A percentile compares a stretch with the other conserved stretches of the same genome.
Evolutionary conservation across 768 basidiomycete species (phyloP).

Genomic region (Lactarius deliciosus): DNA sequence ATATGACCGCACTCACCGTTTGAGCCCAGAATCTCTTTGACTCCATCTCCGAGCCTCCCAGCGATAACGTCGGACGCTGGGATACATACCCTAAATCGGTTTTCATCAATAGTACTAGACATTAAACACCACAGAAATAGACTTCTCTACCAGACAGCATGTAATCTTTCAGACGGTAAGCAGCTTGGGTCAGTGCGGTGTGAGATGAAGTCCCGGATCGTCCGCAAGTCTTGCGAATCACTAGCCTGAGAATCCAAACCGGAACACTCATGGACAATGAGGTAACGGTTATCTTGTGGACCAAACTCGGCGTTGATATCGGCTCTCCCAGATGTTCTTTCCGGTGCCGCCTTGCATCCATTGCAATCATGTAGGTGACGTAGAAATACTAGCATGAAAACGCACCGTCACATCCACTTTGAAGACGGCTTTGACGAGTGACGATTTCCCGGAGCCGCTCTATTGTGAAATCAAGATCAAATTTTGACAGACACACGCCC

Average conservation of each 20-base stretch:
- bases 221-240: neutral
- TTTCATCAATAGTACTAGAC: neutral
- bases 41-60: neutral
- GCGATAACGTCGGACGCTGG: neutral
- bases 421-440: conserved; percentile 8
- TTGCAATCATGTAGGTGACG: neutral
- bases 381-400: neutral
- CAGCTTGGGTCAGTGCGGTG: neutral
- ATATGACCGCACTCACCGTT: neutral
- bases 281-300: conserved; percentile 1
- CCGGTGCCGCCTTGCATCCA: neutral
- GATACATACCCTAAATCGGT: neutral
- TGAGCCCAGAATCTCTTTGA: neutral
- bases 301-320: conserved; percentile 6
- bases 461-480: neutral
- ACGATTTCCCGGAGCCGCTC: conserved; percentile 14
- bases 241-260: neutral
- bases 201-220: neutral
- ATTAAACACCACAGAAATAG: neutral
- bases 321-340: too few relatives aligned
- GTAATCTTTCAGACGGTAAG: conserved; percentile 1
- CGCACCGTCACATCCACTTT: conserved; percentile 11
- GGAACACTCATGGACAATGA: conserved; percentile 15
- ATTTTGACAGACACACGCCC: neutral
- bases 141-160: conserved; percentile 14